Base-by-base conservation (phyloP, 768 basidiomycete genomes). In the Dictyophora rubrovolvata region DNA sequence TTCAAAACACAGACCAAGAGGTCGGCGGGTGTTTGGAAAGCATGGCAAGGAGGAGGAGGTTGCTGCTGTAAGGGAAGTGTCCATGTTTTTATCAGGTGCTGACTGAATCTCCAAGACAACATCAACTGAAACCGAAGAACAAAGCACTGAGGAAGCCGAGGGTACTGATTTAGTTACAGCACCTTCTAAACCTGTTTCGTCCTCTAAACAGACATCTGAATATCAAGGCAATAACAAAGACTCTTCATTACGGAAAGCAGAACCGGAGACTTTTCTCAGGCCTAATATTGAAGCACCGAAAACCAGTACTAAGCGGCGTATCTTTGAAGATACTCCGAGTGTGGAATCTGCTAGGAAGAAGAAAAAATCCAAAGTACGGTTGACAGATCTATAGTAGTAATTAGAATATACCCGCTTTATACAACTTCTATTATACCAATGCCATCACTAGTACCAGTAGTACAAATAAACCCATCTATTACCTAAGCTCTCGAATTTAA, bases 21-120 rank as follows among this genome's bases (percentile, higher is more conserved):
- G 57, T 11, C 16, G 57, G 37, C 11, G 48, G 49, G 51, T 16
- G 36, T 59, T 59, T 37, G 57, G 57, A 37, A 59, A 59, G 17
- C 23, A 59, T 34, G 57, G 48, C 18, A 53, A 59, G 22, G 57
- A 51, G 34, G 16, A 52, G 18, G 17, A 21, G 50, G 20, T 51
- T 34, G 18, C 8, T 34, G 20, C 21, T 22, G 50, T 51, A 48
- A 52, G 50, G 42, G 20, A 52, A 36, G 22, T 59, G 17, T 37
- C 33, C 17, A 48, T 20, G 23, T n/a, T 12, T 28, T 20, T n/a
- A 18, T 18, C 14, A 28, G 28, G 28, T 28, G 28, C 28, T 28
- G 28, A 28, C 28, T 28, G 28, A 28, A 28, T 28, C 2, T 28
- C 28, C 28, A 28, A 28, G 16, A 33, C n/a, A 23, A 36, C 50